A percentile compares a stretch with the other conserved stretches of the same genome.
Conservation (phyloP, 208 protist species). For the Wallacemonas collosoma region DNA sequence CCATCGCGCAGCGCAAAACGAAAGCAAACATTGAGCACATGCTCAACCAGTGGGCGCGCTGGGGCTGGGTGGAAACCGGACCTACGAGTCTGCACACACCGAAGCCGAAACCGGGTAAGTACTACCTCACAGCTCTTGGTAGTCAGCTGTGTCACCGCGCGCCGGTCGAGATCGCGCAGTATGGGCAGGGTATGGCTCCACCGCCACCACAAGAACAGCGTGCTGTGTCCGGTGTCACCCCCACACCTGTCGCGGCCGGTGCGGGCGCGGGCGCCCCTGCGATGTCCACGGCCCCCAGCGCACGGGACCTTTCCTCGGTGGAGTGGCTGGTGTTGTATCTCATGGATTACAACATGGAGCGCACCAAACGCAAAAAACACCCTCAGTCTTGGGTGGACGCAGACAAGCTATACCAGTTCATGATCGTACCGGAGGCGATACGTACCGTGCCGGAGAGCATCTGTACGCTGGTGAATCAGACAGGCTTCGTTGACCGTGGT, state of each 20-base stretch:
- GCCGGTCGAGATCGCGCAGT: not conserved
- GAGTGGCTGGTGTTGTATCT: conserved; percentile 2
- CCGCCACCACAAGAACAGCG: not conserved
- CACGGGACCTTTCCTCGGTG: not conserved
- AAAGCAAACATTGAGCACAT: not conserved
- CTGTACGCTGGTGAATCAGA: not conserved
- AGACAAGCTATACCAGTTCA: conserved; percentile 10
- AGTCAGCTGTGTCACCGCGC: not conserved
- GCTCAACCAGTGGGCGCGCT: not conserved
- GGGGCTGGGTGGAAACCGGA: not conserved
- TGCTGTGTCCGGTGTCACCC: not conserved
- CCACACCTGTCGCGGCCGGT: not conserved
- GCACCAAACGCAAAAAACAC: not conserved
- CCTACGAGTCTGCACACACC: not conserved
- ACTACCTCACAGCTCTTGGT: not conserved
- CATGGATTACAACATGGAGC: not conserved
- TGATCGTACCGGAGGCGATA: not conserved
- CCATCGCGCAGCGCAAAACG: not conserved
- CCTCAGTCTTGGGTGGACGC: not conserved
- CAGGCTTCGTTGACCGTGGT: not conserved
- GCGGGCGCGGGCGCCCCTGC: not conserved
- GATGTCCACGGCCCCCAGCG: too few species aligned
- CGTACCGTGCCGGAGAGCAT: not conserved
- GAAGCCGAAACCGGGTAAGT: not conserved
- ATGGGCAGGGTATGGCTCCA: not conserved